Conservation (phyloP, 495 filamentous ascomycete genomes). For the Platismatia glauca region DNA sequence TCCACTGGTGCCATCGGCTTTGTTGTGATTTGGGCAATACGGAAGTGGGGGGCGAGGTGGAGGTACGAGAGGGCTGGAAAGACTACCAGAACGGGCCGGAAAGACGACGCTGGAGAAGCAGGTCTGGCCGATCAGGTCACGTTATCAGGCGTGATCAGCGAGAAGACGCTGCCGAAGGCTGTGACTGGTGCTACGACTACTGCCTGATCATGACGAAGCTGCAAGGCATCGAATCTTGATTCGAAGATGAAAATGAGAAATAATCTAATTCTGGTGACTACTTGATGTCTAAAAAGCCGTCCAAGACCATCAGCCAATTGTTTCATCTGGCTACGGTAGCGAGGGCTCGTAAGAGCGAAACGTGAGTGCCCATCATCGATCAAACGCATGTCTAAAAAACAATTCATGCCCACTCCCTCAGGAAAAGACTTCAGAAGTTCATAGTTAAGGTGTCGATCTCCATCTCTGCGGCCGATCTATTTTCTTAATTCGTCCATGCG, state of each 20-base stretch:
- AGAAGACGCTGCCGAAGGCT: background rate
- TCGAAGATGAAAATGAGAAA: background rate
- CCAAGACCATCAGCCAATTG: background rate
- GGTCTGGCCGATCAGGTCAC: background rate
- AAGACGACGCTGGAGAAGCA: background rate
- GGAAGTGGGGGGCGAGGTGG: conserved; percentile 14
- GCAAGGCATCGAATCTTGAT: background rate
- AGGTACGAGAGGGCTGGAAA: conserved; percentile 9
- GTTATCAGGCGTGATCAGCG: background rate
- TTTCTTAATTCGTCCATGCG: background rate
- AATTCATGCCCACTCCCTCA: background rate
- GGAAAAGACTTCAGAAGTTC: background rate
- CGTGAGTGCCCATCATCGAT: background rate
- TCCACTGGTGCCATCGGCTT: conserved; percentile 4
- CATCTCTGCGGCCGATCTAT: background rate
- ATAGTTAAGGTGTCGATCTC: background rate
- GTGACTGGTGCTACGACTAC: background rate
- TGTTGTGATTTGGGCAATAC: background rate
- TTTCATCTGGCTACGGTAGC: background rate
- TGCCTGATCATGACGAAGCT: background rate
- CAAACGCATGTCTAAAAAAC: background rate
- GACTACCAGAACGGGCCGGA: background rate
- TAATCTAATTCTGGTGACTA: background rate
- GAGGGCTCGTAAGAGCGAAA: background rate
- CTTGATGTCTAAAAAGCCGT: background rate